phyloP scores from a whole-genome alignment of 169 alveolate genomes.

The Plasmodium coatneyi region DNA sequence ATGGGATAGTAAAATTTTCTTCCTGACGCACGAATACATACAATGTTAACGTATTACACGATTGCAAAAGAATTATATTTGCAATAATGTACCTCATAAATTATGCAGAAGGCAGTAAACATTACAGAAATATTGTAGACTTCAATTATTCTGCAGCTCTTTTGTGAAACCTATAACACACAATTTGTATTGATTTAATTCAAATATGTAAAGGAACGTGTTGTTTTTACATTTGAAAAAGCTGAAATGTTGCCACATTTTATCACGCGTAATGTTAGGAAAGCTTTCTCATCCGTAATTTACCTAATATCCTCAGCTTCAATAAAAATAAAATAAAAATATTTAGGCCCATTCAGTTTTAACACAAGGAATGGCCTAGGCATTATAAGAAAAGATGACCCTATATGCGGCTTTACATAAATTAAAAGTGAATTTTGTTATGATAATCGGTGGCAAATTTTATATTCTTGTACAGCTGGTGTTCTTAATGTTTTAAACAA shows the following conservation, averaged over 20 bases:
- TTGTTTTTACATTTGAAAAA: not conserved
- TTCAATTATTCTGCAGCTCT: not conserved
- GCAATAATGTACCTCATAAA: not conserved
- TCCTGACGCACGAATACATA: not conserved
- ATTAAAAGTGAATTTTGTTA: not conserved
- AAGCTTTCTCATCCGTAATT: not conserved
- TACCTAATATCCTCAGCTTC: not conserved
- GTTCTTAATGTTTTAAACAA: not conserved
- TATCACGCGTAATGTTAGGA: not conserved
- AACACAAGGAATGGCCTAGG: not conserved
- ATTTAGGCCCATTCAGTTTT: not conserved
- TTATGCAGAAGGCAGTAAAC: not conserved
- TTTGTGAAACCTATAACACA: not conserved
- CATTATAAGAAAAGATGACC: not conserved
- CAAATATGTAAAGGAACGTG: not conserved
- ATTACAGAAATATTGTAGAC: not conserved
- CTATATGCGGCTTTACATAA: not conserved
- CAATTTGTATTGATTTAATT: not conserved
- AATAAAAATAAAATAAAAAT: not conserved
- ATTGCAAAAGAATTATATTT: not conserved
- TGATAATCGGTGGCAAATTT: not conserved
- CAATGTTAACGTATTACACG: not conserved
- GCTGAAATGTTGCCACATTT: not conserved
- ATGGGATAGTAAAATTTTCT: not conserved
- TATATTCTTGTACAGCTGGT: not conserved